Evolutionary conservation across 2,329 filamentous ascomycete genomes (phyloP), one percentile per base, ranked within the genome.

Genomic region (Aspergillus pseudotamarii): DNA sequence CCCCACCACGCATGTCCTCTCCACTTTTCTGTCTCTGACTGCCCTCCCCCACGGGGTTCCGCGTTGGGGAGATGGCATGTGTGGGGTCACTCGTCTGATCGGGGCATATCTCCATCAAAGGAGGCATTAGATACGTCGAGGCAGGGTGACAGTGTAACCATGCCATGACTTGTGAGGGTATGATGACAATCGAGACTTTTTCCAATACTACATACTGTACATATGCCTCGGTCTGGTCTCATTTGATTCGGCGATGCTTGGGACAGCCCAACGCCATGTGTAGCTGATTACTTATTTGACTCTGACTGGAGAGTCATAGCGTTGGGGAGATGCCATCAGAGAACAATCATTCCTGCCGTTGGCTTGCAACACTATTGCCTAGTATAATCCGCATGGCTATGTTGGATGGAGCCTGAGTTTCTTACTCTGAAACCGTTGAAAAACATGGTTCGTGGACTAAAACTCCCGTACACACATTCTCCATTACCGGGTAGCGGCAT

Each of bases 21-120:
- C 34, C 34, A 36, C 34, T 36, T 36, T 10, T 38, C 26, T 3
- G n/a, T 55, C 32, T 10, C n/a, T 14, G 9, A 32, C 11, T 36
- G 9, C 19, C 6, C 5, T 38, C 51, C 60, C 59, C 60, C 54
- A 45, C 28, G 60, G 60, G 60, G 55, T 30, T 45, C 60, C 36
- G 60, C 19, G 14, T 46, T 53, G 60, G 54, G 46, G 10, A 61
- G 36, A 9, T 36, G 54, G 34, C 28, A 5, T 9, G 23, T 21
- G n/a, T 53, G 23, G 41, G 34, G 21, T 50, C 6, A 38, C 19
- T 57, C 32, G 46, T 45, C 46, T 23, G 48, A 23, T 21, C 2
- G 21, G 50, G 50, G 23, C 45, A 34, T 34, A 14, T 16, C 43
- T 58, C 46, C 45, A 30, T 58, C 2, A 32, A 32, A 5, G 19